Conservation (phyloP, 306 rosid genomes). For the Inga laurina region DNA sequence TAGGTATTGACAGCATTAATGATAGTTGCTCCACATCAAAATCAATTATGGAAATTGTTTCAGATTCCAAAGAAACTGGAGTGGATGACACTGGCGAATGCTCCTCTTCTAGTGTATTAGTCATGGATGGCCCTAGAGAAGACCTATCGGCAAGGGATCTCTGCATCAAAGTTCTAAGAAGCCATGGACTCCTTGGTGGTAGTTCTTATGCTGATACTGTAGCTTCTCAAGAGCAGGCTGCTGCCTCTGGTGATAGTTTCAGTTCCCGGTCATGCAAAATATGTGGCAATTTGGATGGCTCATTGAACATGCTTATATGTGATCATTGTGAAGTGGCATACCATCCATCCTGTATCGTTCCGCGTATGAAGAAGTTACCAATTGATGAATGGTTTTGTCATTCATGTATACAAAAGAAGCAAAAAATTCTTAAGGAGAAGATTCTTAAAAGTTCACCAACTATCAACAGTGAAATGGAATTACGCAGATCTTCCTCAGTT, state of each 20-base stretch:
- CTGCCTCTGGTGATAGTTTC: conserved; percentile 35
- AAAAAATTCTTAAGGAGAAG: conserved; percentile 53
- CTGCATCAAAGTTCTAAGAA: conserved; percentile 73
- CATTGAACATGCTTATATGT: conserved; percentile 74
- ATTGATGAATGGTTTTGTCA: conserved; percentile 91
- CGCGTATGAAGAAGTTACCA: conserved; percentile 59
- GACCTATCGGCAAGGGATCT: conserved; percentile 69
- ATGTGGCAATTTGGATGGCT: conserved; percentile 58
- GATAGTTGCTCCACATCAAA: conserved; percentile 94
- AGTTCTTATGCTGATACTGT: conserved; percentile 29
- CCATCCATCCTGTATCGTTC: conserved; percentile 72
- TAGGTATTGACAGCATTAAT: conserved; percentile 66
- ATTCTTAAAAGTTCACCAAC: conserved; percentile 42
- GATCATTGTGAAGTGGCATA: conserved; percentile 89
- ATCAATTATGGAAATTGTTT: conserved; percentile 66
- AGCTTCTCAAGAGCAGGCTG: conserved; percentile 41
- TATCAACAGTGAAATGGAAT: conserved; percentile 46
- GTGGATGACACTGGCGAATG: conserved; percentile 78
- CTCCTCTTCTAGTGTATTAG: conserved; percentile 74
- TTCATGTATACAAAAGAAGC: conserved; percentile 68
- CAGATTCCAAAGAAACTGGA: conserved; percentile 53
- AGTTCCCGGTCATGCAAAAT: conserved; percentile 67
- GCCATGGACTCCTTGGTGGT: conserved; percentile 60
- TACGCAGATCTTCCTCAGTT: conserved; percentile 43
- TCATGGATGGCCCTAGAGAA: conserved; percentile 49